Percentiles rank a stretch among this genome's conserved stretches.
Conservation (phyloP, 73 alveolate genomes). For the Paramecium tetraurelia region DNA sequence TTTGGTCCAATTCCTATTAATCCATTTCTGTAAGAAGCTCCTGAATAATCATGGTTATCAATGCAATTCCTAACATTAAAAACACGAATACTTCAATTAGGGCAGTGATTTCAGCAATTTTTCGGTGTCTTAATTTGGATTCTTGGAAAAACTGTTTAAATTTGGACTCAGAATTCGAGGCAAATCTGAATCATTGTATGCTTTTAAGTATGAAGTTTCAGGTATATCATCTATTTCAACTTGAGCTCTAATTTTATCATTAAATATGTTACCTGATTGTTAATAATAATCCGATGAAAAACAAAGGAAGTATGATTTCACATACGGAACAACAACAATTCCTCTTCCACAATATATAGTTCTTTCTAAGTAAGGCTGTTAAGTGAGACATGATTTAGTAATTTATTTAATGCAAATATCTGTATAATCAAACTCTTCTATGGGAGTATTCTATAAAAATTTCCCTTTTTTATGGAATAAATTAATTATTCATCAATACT, state of each 20-base stretch:
- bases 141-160: neutral
- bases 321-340: slow-evolving; percentile 77
- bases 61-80: neutral
- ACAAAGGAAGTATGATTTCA: slow-evolving; percentile 82
- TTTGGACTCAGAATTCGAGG: neutral
- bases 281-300: slow-evolving; percentile 23
- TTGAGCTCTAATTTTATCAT: neutral
- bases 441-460: neutral
- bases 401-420: neutral
- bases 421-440: neutral
- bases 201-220: neutral
- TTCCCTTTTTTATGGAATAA: neutral
- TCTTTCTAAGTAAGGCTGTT: slow-evolving; percentile 84
- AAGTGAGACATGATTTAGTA: slow-evolving; percentile 64
- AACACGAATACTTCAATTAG: neutral
- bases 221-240: neutral
- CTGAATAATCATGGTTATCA: neutral
- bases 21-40: neutral
- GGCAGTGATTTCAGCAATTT: neutral
- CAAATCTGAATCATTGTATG: neutral
- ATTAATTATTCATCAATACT: neutral
- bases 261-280: neutral
- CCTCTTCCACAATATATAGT: slow-evolving; percentile 89
- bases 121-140: neutral
- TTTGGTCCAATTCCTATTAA: neutral